These are phyloP conservation scores for Fusarium xyrophilum DNA, from an alignment of 2,329 filamentous ascomycete species.

Conservation along the genomic window DNA sequence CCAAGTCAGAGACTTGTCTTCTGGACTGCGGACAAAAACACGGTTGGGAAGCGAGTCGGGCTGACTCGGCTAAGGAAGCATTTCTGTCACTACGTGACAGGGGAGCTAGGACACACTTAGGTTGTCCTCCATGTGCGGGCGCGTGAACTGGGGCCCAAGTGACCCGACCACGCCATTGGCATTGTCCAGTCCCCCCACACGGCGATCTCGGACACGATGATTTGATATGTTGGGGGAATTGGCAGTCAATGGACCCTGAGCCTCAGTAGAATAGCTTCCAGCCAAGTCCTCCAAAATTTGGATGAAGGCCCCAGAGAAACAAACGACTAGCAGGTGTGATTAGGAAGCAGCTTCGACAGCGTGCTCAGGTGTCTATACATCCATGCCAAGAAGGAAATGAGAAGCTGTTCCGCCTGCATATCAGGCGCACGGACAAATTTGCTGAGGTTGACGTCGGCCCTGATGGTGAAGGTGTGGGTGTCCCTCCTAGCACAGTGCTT, in stretches of 20 bases:
- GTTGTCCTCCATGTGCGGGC: constrained; percentile 21
- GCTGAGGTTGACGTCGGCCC: constrained; percentile 29
- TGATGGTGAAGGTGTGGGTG: constrained; percentile 31
- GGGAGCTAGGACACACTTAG: constrained; percentile 24
- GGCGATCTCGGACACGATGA: constrained; percentile 15
- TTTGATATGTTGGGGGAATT: constrained; percentile 3
- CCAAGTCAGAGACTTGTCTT: constrained; percentile 11
- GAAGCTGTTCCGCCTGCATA: constrained; percentile 34
- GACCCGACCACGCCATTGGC: constrained; percentile 26
- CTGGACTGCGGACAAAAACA: constrained; percentile 12
- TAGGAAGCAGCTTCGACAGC: constrained; percentile 1
- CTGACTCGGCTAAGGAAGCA: constrained; percentile 32
- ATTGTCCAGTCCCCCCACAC: constrained; percentile 24
- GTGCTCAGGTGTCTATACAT: constrained; percentile 19
- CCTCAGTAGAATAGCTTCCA: not conserved
- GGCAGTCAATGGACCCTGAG: not conserved
- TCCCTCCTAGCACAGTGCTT: constrained; percentile 29
- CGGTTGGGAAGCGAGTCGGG: constrained; percentile 35
- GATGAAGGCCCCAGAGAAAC: not conserved
- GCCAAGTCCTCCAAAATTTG: not conserved
- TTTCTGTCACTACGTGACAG: constrained; percentile 35
- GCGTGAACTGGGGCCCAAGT: constrained; percentile 32
- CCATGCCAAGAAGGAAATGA: constrained; percentile 39
- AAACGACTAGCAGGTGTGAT: not conserved
- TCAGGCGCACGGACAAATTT: constrained; percentile 29